A percentile compares a stretch with the other conserved stretches of the same genome.
Conservation (phyloP, 768 basidiomycete genomes). For the Mycena vulgaris region DNA sequence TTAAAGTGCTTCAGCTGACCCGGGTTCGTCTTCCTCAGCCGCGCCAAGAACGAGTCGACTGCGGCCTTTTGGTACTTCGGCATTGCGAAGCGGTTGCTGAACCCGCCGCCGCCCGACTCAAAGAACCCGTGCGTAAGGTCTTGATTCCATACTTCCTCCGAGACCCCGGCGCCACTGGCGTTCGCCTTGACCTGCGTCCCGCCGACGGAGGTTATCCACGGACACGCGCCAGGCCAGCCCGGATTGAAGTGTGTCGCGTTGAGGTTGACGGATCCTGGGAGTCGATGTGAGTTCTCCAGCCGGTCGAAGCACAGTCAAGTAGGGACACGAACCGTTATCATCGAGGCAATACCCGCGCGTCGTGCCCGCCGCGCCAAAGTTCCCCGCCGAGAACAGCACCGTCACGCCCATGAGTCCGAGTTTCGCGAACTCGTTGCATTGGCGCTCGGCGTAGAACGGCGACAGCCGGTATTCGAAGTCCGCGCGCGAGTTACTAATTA, state of each 20-base stretch:
- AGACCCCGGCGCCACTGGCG: constrained; percentile 43
- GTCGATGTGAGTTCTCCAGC: too few species aligned
- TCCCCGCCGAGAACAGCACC: constrained; percentile 58
- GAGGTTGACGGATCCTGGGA: constrained; percentile 53
- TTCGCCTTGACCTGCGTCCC: constrained; percentile 60
- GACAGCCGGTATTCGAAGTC: constrained; percentile 56
- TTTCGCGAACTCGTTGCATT: constrained; percentile 66
- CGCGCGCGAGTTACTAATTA: constrained; percentile 59
- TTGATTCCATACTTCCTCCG: constrained; percentile 51
- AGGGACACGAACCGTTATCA: constrained; percentile 50
- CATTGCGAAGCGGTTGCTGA: constrained; percentile 56
- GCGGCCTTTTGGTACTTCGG: constrained; percentile 57
- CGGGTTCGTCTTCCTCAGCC: constrained; percentile 51
- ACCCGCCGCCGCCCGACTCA: constrained; percentile 54
- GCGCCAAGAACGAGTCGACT: constrained; percentile 49
- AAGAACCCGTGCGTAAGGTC: constrained; percentile 49
- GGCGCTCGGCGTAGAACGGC: constrained; percentile 53
- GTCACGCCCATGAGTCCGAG: constrained; percentile 66
- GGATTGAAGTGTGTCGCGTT: constrained; percentile 60
- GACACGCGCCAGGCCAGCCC: constrained; percentile 61
- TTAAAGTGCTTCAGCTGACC: constrained; percentile 43
- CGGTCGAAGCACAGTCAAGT: too few species aligned
- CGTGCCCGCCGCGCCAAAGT: constrained; percentile 58
- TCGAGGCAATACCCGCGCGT: constrained; percentile 53
- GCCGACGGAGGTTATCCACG: constrained; percentile 62